phyloP scores from a whole-genome alignment of 2,329 filamentous ascomycete genomes.

The Moelleriella libera region DNA sequence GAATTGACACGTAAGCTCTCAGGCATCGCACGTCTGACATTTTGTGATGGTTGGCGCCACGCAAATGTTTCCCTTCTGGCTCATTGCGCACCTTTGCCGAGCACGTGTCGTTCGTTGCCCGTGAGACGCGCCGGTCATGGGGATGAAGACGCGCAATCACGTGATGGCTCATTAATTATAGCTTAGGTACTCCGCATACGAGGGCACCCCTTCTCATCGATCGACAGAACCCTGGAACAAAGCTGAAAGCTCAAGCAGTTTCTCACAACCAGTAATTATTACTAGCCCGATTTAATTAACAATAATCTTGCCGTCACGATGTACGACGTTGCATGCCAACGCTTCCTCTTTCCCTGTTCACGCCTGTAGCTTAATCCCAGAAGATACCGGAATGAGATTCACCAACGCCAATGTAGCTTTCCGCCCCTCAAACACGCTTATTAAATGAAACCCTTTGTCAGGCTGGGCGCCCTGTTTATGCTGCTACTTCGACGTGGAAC shows the following conservation, averaged over 20 bases:
- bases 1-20: conserved; percentile 9
- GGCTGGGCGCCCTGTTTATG: conserved; percentile 47
- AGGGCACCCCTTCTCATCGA: no score
- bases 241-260: no score
- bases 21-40: conserved; percentile 16
- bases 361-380: no score
- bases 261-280: no score
- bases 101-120: not conserved
- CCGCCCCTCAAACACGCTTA: not conserved
- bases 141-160: conserved; percentile 2
- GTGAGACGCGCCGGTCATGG: not conserved
- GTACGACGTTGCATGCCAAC: no score
- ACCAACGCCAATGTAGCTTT: no score
- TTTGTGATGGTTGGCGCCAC: conserved; percentile 1
- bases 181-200: no score
- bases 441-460: conserved; percentile 57
- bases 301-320: no score
- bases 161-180: not conserved
- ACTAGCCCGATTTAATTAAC: no score
- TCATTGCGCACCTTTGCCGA: not conserved
- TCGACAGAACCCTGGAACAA: no score
- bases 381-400: no score
- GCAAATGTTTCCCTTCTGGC: not conserved
- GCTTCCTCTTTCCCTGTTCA: no score
- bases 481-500: conserved; percentile 53